Percentiles rank a stretch among this genome's conserved stretches.
phyloP scores from a whole-genome alignment of 169 alveolate species.

The Toxoplasma gondii region DNA sequence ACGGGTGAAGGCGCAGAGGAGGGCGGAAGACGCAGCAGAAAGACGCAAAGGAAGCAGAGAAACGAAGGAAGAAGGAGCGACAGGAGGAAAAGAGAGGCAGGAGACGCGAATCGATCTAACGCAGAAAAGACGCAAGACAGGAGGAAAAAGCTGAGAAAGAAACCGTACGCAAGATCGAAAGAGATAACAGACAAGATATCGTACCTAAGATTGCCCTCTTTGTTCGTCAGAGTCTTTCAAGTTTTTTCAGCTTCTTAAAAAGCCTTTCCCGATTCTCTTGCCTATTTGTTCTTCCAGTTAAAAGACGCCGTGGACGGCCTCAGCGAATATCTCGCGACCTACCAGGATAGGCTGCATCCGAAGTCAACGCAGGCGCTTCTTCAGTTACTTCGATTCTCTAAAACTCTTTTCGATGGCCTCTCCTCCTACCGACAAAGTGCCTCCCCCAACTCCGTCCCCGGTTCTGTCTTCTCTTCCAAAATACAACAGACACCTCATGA shows the following conservation, averaged over 20 bases:
- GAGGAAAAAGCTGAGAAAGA: too few relatives aligned
- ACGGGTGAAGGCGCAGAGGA: not conserved
- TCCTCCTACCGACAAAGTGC: not conserved
- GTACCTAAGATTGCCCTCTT: too few relatives aligned
- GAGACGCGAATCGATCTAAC: too few relatives aligned
- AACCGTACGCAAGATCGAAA: not conserved
- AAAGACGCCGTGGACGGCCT: slow-evolving; percentile 10
- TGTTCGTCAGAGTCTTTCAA: not conserved
- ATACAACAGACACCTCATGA: not conserved
- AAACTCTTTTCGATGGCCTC: slow-evolving; percentile 15
- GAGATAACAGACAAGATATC: too few relatives aligned
- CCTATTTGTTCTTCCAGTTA: not conserved
- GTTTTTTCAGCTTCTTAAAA: not conserved
- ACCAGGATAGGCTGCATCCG: slow-evolving; percentile 32
- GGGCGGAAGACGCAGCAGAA: not conserved
- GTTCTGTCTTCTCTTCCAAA: too few relatives aligned
- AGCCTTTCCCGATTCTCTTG: not conserved
- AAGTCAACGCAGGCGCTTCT: slow-evolving; percentile 25
- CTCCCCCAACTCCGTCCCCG: not conserved
- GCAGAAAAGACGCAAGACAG: too few relatives aligned
- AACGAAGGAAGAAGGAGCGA: not conserved
- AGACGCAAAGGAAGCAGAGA: not conserved
- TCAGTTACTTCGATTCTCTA: slow-evolving; percentile 41
- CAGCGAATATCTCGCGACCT: not conserved
- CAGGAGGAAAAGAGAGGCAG: not conserved